Evolutionary conservation across 805 yeast species (phyloP), one percentile per base, ranked within the genome.

Genomic region (Candida khao-thaluensis): DNA sequence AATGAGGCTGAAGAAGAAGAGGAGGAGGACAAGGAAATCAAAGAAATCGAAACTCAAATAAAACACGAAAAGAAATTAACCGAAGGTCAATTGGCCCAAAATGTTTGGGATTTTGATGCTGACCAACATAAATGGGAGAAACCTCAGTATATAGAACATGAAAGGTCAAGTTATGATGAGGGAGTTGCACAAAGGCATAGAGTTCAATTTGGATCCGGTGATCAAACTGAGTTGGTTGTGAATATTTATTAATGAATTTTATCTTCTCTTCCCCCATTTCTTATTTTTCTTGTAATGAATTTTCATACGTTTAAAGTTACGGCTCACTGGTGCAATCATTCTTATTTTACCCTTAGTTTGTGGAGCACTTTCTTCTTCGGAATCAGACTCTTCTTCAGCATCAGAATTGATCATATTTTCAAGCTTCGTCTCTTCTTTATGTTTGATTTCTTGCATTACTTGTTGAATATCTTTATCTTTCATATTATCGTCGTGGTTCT

Each of bases 21-120:
- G 17, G 60, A 50, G 2, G 54, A 56, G 3, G 61, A 64, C 25
- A 39, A 49, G 2, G 59, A 70, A 35, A 64, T 74, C 28, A 55
- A 54, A 11, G 54, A 56, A n/a, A 57, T 69, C 30, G 71, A 71
- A 44, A 61, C 63, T 5, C 40, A 57, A 17, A 21, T 69, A 15
- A 46, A 50, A 18, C 50, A 49, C 4, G 56, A 54, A 31, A 47
- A 52, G 35, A 44, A 42, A 12, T 51, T 55, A 22, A 54, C 53
- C 2, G 72, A 69, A 36, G 49, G 54, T 1, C 42, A 51, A 43
- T 59, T 54, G 45, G 50, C 69, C 6, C 56, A 63, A 8, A 62
- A 65, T 18, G 57, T 67, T 1, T 85, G 90, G 87, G 86, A 85
- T 52, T 74, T 66, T 49, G 74, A 75, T 40, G 62, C 64, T 32